These are phyloP conservation scores for Lichtheimia hyalospora DNA, from an alignment of 371 early-diverging fungal genomes.

Conservation along the genomic window DNA sequence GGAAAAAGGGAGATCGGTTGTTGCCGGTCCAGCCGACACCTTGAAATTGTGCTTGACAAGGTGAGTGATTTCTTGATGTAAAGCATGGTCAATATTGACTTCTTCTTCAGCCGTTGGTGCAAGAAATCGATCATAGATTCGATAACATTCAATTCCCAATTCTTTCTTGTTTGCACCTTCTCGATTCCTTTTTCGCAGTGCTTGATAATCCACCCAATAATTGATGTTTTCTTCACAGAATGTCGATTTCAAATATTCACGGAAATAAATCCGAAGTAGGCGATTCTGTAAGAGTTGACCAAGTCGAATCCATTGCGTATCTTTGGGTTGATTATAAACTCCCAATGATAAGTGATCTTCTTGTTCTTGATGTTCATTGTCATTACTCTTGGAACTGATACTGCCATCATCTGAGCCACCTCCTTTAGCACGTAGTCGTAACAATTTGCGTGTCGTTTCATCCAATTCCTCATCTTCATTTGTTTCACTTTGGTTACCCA, in stretches of 20 bases:
- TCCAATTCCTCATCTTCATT: conserved; percentile 3
- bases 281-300: conserved; percentile 57
- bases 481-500: neutral
- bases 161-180: conserved; percentile 16
- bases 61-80: conserved; percentile 40
- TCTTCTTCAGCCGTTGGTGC: conserved; percentile 47
- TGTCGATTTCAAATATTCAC: conserved; percentile 58
- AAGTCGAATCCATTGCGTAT: conserved; percentile 56
- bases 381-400: neutral
- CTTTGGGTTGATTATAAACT: conserved; percentile 23
- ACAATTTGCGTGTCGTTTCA: conserved; percentile 8
- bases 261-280: conserved; percentile 55
- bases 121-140: conserved; percentile 58
- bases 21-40: conserved; percentile 12
- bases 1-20: conserved; percentile 16
- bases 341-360: conserved; percentile 9
- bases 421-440: conserved; percentile 2
- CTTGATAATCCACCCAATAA: conserved; percentile 61
- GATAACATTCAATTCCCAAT: conserved; percentile 49
- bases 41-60: conserved; percentile 30
- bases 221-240: conserved; percentile 75
- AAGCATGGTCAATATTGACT: conserved; percentile 55
- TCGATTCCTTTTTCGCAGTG: conserved; percentile 22
- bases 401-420: neutral
- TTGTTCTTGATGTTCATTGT: neutral